Base-by-base conservation (phyloP, 768 basidiomycete genomes). In the Candolleomyces aberdarensis region DNA sequence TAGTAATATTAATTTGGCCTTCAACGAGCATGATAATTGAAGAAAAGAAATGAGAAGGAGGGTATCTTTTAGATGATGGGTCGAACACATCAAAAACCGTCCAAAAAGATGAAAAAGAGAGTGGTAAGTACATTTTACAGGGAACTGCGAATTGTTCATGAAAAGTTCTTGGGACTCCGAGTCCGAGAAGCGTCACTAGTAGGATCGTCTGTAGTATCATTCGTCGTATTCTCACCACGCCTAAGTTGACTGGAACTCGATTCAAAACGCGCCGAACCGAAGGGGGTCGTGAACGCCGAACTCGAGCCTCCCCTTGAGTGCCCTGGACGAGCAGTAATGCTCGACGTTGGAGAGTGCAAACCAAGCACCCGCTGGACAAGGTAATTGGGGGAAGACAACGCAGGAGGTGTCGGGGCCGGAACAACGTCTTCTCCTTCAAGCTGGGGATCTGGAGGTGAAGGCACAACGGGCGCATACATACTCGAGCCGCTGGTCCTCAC, bases 221-320 rank as follows among this genome's bases (percentile, higher is more conserved):
- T 56, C 4, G 54, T 56, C 3, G 39, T 39, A 36, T 36, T 36
- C 36, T 36, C 36, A 7, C 36, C 36, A 41, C 41, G 54, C 19
- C 54, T 15, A 6, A 56, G 40, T 1, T 56, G 59, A 17, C 40
- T 56, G n/a, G 32, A 32, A 29, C 13, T 26, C 3, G 22, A 19
- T 40, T 50, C 58, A 43, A 59, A 59, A 6, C 59, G 52, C 8
- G 53, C 31, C 31, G 13, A 57, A 63, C 46, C 72, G 62, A 17
- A 83, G 72, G 39, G 60, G 39, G 32, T 73, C 70, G 46, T 83
- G 66, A 29, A 73, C 64, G 39, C 63, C 62, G 62, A 81, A 82
- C 51, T 60, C 62, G 69, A 68, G 29, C 57, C 63, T 29, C 65
- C 62, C 17, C 58, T 61, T 17, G 68, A 63, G 49, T 63, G 63